A percentile compares a stretch with the other conserved stretches of the same genome.
Conservation (phyloP, 495 filamentous ascomycete genomes). For the Neurospora terricola region DNA sequence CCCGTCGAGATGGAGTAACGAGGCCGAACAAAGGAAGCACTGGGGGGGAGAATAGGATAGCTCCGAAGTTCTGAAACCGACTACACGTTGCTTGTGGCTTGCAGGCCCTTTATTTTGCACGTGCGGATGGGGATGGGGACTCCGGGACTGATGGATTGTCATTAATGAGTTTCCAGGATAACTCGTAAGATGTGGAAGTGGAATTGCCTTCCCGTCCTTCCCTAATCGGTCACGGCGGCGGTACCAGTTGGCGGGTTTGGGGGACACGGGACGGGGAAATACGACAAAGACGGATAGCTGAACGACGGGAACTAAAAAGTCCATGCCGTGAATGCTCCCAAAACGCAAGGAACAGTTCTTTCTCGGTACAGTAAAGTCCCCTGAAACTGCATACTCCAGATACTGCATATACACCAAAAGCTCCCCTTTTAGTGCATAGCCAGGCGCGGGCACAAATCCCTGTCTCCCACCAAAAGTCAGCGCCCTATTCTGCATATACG, state of each 20-base stretch:
- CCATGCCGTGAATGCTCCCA: background rate
- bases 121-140: background rate
- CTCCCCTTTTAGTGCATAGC: too few relatives aligned
- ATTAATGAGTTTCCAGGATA: background rate
- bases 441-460: too few relatives aligned
- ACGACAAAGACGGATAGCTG: background rate
- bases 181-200: background rate
- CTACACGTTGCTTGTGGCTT: background rate
- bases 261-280: background rate
- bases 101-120: background rate
- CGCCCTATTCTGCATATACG: too few relatives aligned
- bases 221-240: background rate
- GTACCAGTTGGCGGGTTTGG: background rate
- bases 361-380: background rate
- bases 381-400: too few relatives aligned
- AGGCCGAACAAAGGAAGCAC: background rate
- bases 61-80: background rate
- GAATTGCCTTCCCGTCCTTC: background rate
- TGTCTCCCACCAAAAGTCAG: too few relatives aligned
- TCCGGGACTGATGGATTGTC: background rate
- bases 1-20: background rate
- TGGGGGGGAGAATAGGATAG: background rate
- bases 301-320: background rate
- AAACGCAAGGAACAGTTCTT: background rate
- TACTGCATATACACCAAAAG: too few relatives aligned